These are phyloP conservation scores for Cucumis sativus DNA, from an alignment of 306 rosid genomes.

Conservation along the genomic window Cucumber_9930_V3 NC_026656.2:18263501-18264000, in stretches of 20 bases:
- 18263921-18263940: background rate
- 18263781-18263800: conserved; percentile 29
- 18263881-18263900: background rate
- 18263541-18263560: conserved; percentile 86
- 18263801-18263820: conserved; percentile 43
- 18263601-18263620: conserved; percentile 82
- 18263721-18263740: conserved; percentile 36
- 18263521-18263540: conserved; percentile 73
- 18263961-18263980: too few relatives aligned
- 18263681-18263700: conserved; percentile 52
- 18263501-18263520: conserved; percentile 58
- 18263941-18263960: too few relatives aligned
- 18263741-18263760: conserved; percentile 42
- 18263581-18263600: conserved; percentile 63
- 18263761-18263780: conserved; percentile 36
- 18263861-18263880: too few relatives aligned
- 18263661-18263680: conserved; percentile 74
- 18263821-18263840: conserved; percentile 65
- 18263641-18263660: conserved; percentile 67
- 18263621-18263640: conserved; percentile 81
- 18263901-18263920: background rate
- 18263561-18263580: conserved; percentile 78
- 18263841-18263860: background rate
- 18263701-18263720: conserved; percentile 51
- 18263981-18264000: too few relatives aligned